Evolutionary conservation across 2,329 filamentous ascomycete species (phyloP).

Genomic region (Fusarium equiseti): DNA sequence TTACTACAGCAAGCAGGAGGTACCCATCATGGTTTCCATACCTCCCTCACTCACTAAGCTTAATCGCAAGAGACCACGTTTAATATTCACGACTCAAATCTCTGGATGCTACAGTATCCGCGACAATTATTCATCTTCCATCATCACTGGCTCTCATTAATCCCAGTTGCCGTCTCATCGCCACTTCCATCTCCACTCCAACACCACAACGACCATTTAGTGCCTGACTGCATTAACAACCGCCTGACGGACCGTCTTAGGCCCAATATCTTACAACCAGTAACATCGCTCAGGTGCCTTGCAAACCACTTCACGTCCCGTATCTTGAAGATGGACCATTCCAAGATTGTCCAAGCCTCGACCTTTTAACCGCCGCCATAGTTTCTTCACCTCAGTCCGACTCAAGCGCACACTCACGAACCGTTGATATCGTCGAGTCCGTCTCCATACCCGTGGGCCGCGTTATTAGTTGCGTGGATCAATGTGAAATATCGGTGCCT

Average conservation of each 20-base stretch:
- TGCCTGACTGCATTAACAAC: slow-evolving; percentile 39
- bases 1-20: background rate
- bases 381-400: slow-evolving; percentile 5
- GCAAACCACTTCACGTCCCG: slow-evolving; percentile 25
- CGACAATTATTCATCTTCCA: slow-evolving; percentile 2
- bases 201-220: slow-evolving; percentile 32
- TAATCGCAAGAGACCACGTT: slow-evolving; percentile 5
- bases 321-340: slow-evolving; percentile 36
- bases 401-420: background rate
- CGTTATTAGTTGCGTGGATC: slow-evolving; percentile 22
- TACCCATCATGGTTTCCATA: background rate
- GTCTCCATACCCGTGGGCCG: slow-evolving; percentile 15
- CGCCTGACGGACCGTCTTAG: slow-evolving; percentile 37
- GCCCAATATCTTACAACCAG: slow-evolving; percentile 37
- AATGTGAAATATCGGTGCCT: slow-evolving; percentile 21
- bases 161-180: slow-evolving; percentile 24
- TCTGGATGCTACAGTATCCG: slow-evolving; percentile 7
- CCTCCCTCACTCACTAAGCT: background rate
- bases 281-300: slow-evolving; percentile 37
- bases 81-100: slow-evolving; percentile 1
- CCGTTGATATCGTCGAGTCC: slow-evolving; percentile 2
- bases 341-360: slow-evolving; percentile 40
- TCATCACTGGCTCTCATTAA: slow-evolving; percentile 16
- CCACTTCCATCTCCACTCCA: slow-evolving; percentile 29
- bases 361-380: slow-evolving; percentile 33